Evolutionary conservation across 2,329 filamentous ascomycete species (phyloP), one percentile per base, ranked within the genome.

Genomic region (Colletotrichum trifolii): DNA sequence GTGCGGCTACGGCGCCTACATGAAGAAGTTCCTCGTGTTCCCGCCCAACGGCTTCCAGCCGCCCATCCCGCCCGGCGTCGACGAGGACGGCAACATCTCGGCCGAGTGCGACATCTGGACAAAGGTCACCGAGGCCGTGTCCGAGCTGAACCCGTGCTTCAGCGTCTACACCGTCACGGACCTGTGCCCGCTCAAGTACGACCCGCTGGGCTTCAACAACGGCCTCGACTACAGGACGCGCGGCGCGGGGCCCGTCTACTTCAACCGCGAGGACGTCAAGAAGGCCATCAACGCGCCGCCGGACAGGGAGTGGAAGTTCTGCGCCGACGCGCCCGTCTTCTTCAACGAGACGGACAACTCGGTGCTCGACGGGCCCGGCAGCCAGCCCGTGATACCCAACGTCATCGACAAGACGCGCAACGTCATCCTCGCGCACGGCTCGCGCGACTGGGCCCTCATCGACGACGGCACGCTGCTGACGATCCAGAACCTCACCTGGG

Each of bases 401-500:
- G 87, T 95, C 40, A 92, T 95, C 68, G 91, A 95, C 71, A 81
- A 82, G 38, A 91, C 91, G 1, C 83, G 90, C 50, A 89, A 90
- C 67, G 91, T 92, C 8, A 83, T 96, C 69, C 88, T 96, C 71
- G 89, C 83, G 3, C 91, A 94, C 72, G 92, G 91, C 10, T 79
- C 85, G 53, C 83, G 90, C 10, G 92, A 94, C 77, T 91, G 85
- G 72, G 83, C 91, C 65, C 82, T 93, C 9, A 80, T 90, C 33
- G 81, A 83, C 71, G 91, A 91, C 73, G 91, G 91, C 13, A 91
- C 91, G 0, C 81, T 95, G 1, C 79, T 93, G 7, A 84, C 85
- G 1, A 89, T 94, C 64, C 91, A 95, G 73, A 94, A 94, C 79
- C 92, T 94, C 88, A 94, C 91, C 0, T 95, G 89, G 88, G 87